Evolutionary conservation across 495 filamentous ascomycete species (phyloP).

Genomic region (Neurospora sp.): DNA sequence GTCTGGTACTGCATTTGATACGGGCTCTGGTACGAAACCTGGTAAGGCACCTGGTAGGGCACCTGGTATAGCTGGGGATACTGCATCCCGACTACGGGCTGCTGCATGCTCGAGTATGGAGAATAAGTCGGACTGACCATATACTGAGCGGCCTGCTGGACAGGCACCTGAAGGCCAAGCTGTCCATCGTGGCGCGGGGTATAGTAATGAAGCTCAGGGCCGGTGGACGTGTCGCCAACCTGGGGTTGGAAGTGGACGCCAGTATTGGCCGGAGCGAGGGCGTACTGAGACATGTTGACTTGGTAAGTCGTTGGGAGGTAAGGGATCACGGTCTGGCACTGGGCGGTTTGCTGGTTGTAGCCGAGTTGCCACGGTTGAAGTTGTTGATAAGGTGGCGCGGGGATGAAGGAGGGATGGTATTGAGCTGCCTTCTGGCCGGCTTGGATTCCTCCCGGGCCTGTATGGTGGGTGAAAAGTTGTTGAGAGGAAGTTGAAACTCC

Average conservation of each 20-base stretch:
- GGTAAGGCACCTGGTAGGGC: neutral
- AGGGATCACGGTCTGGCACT: slow-evolving; percentile 4
- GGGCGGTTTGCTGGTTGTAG: neutral
- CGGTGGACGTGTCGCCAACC: slow-evolving; percentile 34
- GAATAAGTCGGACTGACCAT: neutral
- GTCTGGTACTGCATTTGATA: too few species aligned
- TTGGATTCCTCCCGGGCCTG: neutral
- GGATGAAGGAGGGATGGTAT: neutral
- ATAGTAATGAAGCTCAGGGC: slow-evolving; percentile 34
- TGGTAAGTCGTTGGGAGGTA: neutral
- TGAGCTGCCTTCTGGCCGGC: neutral
- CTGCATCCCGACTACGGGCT: neutral
- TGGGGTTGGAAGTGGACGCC: slow-evolving; percentile 38
- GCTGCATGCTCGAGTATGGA: neutral
- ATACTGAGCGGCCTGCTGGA: slow-evolving; percentile 4
- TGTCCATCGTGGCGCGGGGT: slow-evolving; percentile 31
- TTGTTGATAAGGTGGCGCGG: neutral
- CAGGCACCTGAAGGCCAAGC: neutral
- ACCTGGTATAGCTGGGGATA: neutral
- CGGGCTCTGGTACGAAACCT: too few species aligned
- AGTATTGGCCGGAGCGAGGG: slow-evolving; percentile 1
- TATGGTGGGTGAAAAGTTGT: neutral
- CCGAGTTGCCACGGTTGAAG: neutral
- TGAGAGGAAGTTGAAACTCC: neutral
- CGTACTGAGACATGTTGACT: neutral